Evolutionary conservation across 192 early-diverging fungal species (phyloP), one percentile per base, ranked within the genome.

Genomic region (Coemansia sp.): DNA sequence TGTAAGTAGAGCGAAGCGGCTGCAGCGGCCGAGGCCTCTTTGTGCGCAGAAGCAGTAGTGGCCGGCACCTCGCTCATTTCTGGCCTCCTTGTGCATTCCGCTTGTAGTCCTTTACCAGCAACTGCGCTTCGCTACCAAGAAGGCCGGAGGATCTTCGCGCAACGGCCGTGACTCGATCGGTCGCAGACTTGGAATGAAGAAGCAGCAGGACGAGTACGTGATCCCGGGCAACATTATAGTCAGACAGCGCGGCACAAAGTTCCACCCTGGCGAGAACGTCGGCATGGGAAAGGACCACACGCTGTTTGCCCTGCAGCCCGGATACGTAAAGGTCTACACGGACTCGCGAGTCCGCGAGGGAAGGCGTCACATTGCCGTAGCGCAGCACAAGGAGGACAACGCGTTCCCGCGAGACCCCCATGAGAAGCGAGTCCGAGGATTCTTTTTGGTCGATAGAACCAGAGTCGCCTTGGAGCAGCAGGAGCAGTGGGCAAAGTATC

Each of bases 231-330:
- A 92, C 70, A 92, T 94, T 59, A 89, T 94, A 68, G 88, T 92
- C 42, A 87, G 92, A 67, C 92, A 94, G 69, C 80, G 90, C 57
- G 92, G 92, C 6, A 92, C 90, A 53, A 82, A 86, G 63, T 92
- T 92, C 67, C 88, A 90, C 56, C 88, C 92, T 9, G 92, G 92
- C 15, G 90, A 92, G 65, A 87, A 94, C 65, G 92, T 91, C 65
- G 87, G 85, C 14, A 87, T 91, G 56, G 92, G 92, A 62, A 89
- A 89, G 65, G 92, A 94, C 75, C 89, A 90, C 74, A 94, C 92
- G 17, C 66, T 92, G 42, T 92, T 73, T 73, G 92, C 92, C 15
- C 60, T 88, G 32, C 80, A 87, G 42, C 87, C 89, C 0, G 92
- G 92, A 12, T 92, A 81, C 51, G 89, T 94, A n/a, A 86, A 84